Conservation (phyloP, 805 yeast species). For the Tetrapisispora arboricola region DNA sequence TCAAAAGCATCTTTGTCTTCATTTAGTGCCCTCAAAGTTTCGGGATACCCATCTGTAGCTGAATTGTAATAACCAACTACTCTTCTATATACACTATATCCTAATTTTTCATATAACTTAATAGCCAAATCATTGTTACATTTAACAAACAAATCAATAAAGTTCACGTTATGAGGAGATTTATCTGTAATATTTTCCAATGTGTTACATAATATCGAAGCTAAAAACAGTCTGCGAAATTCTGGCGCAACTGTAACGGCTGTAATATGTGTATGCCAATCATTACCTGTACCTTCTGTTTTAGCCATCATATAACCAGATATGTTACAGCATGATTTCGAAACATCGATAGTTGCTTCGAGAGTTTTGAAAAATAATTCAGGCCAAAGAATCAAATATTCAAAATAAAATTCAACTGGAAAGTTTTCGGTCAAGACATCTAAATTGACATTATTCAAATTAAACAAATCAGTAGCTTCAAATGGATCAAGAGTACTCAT, state of each 20-base stretch:
- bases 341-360: constrained; percentile 33
- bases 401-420: constrained; percentile 70
- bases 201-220: constrained; percentile 64
- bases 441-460: constrained; percentile 63
- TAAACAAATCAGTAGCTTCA: constrained; percentile 73
- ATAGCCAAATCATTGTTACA: constrained; percentile 76
- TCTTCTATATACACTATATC: constrained; percentile 74
- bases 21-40: constrained; percentile 33
- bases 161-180: constrained; percentile 72
- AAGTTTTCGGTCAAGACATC: constrained; percentile 91
- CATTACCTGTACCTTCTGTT: constrained; percentile 73
- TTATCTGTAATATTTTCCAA: constrained; percentile 64
- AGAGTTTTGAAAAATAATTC: constrained; percentile 71
- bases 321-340: constrained; percentile 9
- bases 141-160: constrained; percentile 85
- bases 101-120: constrained; percentile 73
- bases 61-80: constrained; percentile 81
- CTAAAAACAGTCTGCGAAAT: constrained; percentile 78
- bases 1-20: constrained; percentile 84
- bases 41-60: constrained; percentile 35
- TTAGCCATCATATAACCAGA: constrained; percentile 92
- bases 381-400: constrained; percentile 83
- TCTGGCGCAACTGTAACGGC: constrained; percentile 85
- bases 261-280: constrained; percentile 95
- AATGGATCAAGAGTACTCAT: constrained; percentile 91